Evolutionary conservation across 495 filamentous ascomycete genomes (phyloP).

Genomic region (Neurospora tetraspora): DNA sequence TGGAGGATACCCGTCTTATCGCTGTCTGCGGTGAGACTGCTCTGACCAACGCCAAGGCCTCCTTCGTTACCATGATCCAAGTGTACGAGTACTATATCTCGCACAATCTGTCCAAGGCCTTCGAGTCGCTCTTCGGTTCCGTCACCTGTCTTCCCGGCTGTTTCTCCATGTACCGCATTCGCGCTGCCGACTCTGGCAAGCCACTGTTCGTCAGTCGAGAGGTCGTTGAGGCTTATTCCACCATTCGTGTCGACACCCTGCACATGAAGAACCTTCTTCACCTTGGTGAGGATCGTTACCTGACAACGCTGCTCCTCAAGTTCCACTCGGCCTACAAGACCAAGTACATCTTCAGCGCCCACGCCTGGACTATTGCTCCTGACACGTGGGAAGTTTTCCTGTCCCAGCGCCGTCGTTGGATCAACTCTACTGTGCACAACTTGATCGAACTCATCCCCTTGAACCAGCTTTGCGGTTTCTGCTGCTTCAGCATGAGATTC

Average conservation of each 20-base stretch:
- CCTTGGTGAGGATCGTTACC: slow-evolving; percentile 87
- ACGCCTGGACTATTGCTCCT: slow-evolving; percentile 93
- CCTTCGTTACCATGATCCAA: slow-evolving; percentile 96
- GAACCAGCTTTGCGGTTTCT: slow-evolving; percentile 94
- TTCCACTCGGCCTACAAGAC: slow-evolving; percentile 91
- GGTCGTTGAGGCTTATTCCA: slow-evolving; percentile 73
- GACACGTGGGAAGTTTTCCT: slow-evolving; percentile 91
- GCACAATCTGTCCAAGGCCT: slow-evolving; percentile 96
- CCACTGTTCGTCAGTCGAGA: slow-evolving; percentile 92
- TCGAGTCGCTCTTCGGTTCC: slow-evolving; percentile 93
- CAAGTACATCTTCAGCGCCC: slow-evolving; percentile 86
- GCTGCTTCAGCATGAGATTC: slow-evolving; percentile 99
- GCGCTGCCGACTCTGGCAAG: slow-evolving; percentile 86
- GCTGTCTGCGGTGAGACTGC: slow-evolving; percentile 92
- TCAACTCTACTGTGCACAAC: slow-evolving; percentile 98
- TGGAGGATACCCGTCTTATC: slow-evolving; percentile 84
- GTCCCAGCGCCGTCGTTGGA: slow-evolving; percentile 97
- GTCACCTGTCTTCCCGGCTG: slow-evolving; percentile 97
- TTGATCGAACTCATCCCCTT: slow-evolving; percentile 90
- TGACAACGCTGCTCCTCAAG: slow-evolving; percentile 92
- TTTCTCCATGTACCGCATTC: slow-evolving; percentile 97
- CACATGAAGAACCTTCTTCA: slow-evolving; percentile 99
- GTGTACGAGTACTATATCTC: slow-evolving; percentile 99
- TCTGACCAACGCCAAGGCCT: slow-evolving; percentile 84
- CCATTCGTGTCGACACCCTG: slow-evolving; percentile 92